Conservation (phyloP, 495 filamentous ascomycete species). For the Penicillium pancosmium region DNA sequence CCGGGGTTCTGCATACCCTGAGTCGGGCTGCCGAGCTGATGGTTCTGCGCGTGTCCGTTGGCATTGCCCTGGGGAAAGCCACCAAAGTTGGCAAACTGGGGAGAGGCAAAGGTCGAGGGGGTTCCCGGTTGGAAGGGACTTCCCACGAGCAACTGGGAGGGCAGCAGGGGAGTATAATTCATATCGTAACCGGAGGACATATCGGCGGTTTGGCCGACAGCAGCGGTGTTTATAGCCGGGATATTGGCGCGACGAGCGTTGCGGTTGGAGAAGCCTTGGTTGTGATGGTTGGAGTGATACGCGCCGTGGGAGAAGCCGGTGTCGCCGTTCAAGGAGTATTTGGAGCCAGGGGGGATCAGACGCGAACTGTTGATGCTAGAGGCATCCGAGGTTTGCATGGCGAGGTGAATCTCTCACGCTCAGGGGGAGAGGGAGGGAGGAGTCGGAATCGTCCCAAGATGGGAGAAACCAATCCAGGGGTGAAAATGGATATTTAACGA, state of each 20-base stretch:
- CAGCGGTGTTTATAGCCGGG: slow-evolving; percentile 85
- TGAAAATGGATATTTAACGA: slow-evolving; percentile 53
- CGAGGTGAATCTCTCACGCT: slow-evolving; percentile 42
- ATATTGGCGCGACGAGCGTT: slow-evolving; percentile 84
- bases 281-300: slow-evolving; percentile 73
- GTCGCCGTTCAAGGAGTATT: slow-evolving; percentile 63
- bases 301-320: slow-evolving; percentile 91
- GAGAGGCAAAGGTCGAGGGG: slow-evolving; percentile 83
- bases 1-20: slow-evolving; percentile 70
- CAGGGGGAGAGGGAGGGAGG: not conserved
- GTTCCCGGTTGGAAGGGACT: slow-evolving; percentile 97
- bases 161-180: slow-evolving; percentile 96
- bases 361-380: slow-evolving; percentile 55
- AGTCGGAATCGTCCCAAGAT: slow-evolving; percentile 4
- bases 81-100: slow-evolving; percentile 85
- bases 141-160: slow-evolving; percentile 90
- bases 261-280: slow-evolving; percentile 78
- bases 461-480: slow-evolving; percentile 26
- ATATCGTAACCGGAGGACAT: slow-evolving; percentile 92
- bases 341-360: slow-evolving; percentile 63
- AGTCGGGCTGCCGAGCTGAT: slow-evolving; percentile 58
- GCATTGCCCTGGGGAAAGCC: slow-evolving; percentile 72
- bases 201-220: slow-evolving; percentile 62
- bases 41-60: slow-evolving; percentile 59
- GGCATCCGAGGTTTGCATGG: slow-evolving; percentile 83